These are phyloP conservation scores for Populus trichocarpa DNA, from an alignment of 441 rosid genomes.

Conservation along the genomic window DNA sequence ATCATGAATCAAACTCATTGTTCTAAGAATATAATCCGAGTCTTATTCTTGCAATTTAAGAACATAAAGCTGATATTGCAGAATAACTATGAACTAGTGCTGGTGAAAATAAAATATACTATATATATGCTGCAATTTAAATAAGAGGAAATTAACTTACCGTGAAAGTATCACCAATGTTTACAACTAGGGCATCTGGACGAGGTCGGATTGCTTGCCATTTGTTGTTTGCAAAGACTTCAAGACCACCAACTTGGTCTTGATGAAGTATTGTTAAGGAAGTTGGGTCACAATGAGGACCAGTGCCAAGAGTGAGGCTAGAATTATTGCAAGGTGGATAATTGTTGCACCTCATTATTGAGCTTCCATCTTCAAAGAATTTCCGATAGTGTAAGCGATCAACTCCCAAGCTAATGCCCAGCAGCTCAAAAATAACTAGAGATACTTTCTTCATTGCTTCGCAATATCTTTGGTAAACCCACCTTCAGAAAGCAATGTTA, in stretches of 20 bases:
- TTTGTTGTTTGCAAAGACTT: too few relatives aligned
- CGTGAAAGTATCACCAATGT: conserved; percentile 78
- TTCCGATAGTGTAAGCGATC: conserved; percentile 35
- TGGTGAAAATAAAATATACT: neutral
- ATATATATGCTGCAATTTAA: neutral
- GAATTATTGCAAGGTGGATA: conserved; percentile 65
- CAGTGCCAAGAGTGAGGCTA: conserved; percentile 63
- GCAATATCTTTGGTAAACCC: conserved; percentile 57
- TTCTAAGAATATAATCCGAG: too few relatives aligned
- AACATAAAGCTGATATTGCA: neutral
- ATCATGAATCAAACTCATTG: too few relatives aligned
- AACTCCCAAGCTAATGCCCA: conserved; percentile 54
- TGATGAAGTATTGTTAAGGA: too few relatives aligned
- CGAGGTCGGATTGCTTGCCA: too few relatives aligned
- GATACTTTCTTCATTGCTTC: conserved; percentile 60
- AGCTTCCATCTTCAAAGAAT: conserved; percentile 50
- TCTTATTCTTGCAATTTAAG: too few relatives aligned
- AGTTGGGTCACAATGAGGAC: too few relatives aligned
- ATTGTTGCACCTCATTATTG: conserved; percentile 67
- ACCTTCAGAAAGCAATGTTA: conserved; percentile 23
- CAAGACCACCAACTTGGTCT: too few relatives aligned
- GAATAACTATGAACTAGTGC: neutral
- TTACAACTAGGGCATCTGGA: too few relatives aligned
- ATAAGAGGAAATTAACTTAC: conserved; percentile 23
- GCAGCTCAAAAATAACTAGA: conserved; percentile 47